Conservation (phyloP, 768 basidiomycete genomes). For the Lyophyllum shimeji region DNA sequence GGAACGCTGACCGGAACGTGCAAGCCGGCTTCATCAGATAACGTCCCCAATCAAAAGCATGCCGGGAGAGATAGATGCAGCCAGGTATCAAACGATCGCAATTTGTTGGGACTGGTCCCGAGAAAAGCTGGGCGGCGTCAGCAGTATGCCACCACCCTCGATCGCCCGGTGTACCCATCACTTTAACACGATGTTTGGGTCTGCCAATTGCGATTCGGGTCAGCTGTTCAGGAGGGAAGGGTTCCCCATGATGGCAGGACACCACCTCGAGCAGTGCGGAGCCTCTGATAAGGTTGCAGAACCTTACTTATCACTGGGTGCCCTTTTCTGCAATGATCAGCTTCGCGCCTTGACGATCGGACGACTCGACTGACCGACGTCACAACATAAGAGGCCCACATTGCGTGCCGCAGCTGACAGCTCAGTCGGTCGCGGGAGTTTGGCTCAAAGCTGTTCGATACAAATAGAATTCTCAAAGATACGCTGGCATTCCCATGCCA, state of each 20-base stretch:
- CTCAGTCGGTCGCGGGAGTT: not conserved
- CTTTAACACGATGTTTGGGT: not conserved
- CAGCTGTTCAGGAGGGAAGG: not conserved
- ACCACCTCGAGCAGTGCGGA: not conserved
- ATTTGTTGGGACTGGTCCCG: too few relatives aligned
- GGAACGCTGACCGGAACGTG: not conserved
- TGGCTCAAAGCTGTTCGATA: not conserved
- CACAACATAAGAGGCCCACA: not conserved
- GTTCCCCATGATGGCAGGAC: not conserved
- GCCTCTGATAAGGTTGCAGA: not conserved
- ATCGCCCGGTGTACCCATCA: not conserved
- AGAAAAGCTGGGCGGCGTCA: too few relatives aligned
- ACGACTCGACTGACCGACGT: not conserved
- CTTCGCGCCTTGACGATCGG: not conserved
- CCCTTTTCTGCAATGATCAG: not conserved
- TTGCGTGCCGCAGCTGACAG: not conserved
- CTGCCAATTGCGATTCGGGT: not conserved
- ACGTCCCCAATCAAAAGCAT: not conserved
- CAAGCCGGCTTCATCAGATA: not conserved
- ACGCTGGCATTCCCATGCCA: not conserved
- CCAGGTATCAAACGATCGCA: not conserved
- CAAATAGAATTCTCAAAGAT: not conserved
- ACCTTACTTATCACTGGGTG: not conserved
- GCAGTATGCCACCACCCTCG: too few relatives aligned
- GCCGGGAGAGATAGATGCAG: not conserved